Evolutionary conservation across 108 stramenopile genomes (phyloP).

Genomic region (Pseudonitzschia pungens): DNA sequence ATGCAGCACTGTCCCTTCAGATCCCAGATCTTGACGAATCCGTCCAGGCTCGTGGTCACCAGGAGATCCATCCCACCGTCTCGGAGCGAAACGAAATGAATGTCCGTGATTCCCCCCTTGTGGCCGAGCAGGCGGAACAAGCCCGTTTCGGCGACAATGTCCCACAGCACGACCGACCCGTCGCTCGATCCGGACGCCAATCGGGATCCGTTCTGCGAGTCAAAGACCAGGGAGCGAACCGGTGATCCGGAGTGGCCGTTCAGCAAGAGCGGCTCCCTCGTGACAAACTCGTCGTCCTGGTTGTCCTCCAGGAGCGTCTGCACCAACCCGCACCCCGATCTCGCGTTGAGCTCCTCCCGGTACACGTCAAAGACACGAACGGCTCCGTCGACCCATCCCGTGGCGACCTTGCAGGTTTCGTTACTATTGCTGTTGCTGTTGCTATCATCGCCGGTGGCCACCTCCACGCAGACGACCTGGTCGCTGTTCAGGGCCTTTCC

Average conservation of each 20-base stretch:
- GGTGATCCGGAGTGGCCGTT: slow-evolving; percentile 82
- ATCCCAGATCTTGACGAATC: slow-evolving; percentile 98
- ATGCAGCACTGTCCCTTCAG: slow-evolving; percentile 92
- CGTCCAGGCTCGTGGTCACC: slow-evolving; percentile 89
- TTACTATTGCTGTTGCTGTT: too few species aligned
- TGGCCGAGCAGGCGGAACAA: slow-evolving; percentile 91
- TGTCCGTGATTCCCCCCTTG: slow-evolving; percentile 86
- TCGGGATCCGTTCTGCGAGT: slow-evolving; percentile 38
- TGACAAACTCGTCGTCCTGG: slow-evolving; percentile 50
- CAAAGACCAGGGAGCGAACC: slow-evolving; percentile 63
- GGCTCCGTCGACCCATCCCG: slow-evolving; percentile 84
- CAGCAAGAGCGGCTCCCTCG: slow-evolving; percentile 70
- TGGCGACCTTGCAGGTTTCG: slow-evolving; percentile 57
- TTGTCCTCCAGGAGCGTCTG: slow-evolving; percentile 46
- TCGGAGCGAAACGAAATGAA: slow-evolving; percentile 62
- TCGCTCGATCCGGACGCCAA: slow-evolving; percentile 85
- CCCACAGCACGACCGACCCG: slow-evolving; percentile 94
- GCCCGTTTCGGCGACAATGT: slow-evolving; percentile 91
- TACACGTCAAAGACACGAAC: slow-evolving; percentile 64
- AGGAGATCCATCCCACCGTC: slow-evolving; percentile 54
- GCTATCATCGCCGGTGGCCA: slow-evolving; percentile 17
- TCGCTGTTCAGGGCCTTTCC: slow-evolving; percentile 74
- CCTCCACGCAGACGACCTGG: slow-evolving; percentile 69
- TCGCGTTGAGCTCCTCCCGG: slow-evolving; percentile 32
- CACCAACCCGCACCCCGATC: slow-evolving; percentile 46